These are phyloP conservation scores for Adenanthera pavonina DNA, from an alignment of 306 rosid genomes.

Conservation along the genomic window DNA sequence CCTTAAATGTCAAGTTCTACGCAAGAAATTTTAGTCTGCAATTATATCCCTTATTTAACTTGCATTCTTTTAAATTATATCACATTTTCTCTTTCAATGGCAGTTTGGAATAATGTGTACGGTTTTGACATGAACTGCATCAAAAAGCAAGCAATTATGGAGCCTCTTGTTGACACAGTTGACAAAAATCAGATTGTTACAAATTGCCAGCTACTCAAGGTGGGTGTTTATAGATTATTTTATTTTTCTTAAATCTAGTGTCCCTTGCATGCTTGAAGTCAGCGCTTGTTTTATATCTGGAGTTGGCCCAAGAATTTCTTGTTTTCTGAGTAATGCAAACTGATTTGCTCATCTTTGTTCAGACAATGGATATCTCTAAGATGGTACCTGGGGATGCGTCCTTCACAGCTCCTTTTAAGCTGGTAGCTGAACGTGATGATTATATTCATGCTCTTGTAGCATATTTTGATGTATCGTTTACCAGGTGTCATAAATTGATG, in stretches of 20 bases:
- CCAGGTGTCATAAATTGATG: slow-evolving; percentile 87
- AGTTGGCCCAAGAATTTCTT: background rate
- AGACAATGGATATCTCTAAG: slow-evolving; percentile 99
- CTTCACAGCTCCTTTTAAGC: slow-evolving; percentile 92
- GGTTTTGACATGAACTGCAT: slow-evolving; percentile 99
- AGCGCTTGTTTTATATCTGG: background rate
- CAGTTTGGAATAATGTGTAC: slow-evolving; percentile 96
- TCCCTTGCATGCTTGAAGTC: background rate
- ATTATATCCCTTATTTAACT: background rate
- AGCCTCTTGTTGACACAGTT: slow-evolving; percentile 97
- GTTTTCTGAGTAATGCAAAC: slow-evolving; percentile 7
- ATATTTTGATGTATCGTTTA: slow-evolving; percentile 91
- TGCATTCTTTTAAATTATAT: background rate
- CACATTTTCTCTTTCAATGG: slow-evolving; percentile 35
- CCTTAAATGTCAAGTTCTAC: slow-evolving; percentile 5
- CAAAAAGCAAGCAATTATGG: slow-evolving; percentile 93
- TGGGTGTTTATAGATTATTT: slow-evolving; percentile 34
- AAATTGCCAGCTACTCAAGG: slow-evolving; percentile 92
- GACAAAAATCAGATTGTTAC: slow-evolving; percentile 96
- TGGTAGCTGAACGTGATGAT: slow-evolving; percentile 87
- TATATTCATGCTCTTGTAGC: slow-evolving; percentile 96
- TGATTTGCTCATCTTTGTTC: slow-evolving; percentile 46
- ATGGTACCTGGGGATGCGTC: slow-evolving; percentile 95
- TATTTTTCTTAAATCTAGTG: slow-evolving; percentile 13
- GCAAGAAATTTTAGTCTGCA: background rate